A percentile compares a stretch with the other conserved stretches of the same genome.
These are phyloP conservation scores for Eutypa lata DNA, from an alignment of 2,329 filamentous ascomycete genomes.

Conservation along the genomic window DNA sequence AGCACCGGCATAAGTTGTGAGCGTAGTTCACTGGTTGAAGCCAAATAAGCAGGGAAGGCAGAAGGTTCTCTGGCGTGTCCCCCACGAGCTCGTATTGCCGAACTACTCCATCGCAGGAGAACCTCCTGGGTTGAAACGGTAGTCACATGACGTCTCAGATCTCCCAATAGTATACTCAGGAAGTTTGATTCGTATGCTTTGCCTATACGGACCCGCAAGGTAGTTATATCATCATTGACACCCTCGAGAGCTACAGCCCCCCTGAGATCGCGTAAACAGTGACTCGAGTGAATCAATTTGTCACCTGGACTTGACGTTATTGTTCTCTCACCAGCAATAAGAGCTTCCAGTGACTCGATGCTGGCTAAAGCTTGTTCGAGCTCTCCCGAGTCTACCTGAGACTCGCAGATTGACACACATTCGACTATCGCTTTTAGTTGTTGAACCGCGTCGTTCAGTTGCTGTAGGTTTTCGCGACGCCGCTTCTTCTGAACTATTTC, in stretches of 20 bases:
- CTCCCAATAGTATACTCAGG: constrained; percentile 70
- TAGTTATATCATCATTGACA: constrained; percentile 71
- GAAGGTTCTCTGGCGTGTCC: constrained; percentile 64
- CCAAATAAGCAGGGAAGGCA: constrained; percentile 74
- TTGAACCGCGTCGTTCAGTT: constrained; percentile 76
- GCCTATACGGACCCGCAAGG: constrained; percentile 76
- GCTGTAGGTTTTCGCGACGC: constrained; percentile 78
- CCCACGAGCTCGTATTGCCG: constrained; percentile 70
- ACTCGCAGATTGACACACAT: constrained; percentile 72
- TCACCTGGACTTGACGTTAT: constrained; percentile 20
- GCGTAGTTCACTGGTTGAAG: constrained; percentile 68
- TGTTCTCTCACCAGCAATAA: constrained; percentile 72
- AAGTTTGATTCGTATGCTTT: constrained; percentile 83
- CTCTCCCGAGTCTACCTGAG: constrained; percentile 77
- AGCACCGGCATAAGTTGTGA: constrained; percentile 68
- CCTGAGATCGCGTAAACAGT: constrained; percentile 64
- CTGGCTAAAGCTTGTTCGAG: constrained; percentile 75
- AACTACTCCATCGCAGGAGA: constrained; percentile 78
- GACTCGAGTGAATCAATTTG: constrained; percentile 26
- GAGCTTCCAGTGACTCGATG: constrained; percentile 73
- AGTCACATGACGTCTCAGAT: constrained; percentile 77
- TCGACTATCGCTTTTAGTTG: constrained; percentile 80
- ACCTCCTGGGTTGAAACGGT: constrained; percentile 70
- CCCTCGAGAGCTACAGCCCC: constrained; percentile 76
- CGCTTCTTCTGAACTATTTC: constrained; percentile 81